Percentiles rank a stretch among this genome's conserved stretches.
Conservation (phyloP, 768 basidiomycete species). For the Tulasnella sp. region DNA sequence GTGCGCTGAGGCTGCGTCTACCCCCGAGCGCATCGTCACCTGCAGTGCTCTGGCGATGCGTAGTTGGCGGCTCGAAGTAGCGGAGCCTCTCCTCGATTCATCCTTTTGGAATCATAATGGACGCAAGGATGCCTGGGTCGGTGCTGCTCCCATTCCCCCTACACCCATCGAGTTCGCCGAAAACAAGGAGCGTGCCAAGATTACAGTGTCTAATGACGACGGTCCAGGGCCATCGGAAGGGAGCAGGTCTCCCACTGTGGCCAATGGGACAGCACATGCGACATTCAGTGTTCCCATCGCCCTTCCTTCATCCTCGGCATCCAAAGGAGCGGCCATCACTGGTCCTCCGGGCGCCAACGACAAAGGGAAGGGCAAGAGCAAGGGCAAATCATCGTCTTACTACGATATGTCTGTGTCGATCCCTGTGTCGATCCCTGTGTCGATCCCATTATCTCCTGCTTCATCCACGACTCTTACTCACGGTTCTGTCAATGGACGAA, state of each 20-base stretch:
- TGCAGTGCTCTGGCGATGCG: slow-evolving; percentile 16
- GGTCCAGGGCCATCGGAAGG: background rate
- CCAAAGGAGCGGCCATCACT: background rate
- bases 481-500: background rate
- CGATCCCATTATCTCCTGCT: background rate
- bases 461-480: background rate
- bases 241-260: background rate
- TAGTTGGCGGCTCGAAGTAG: slow-evolving; percentile 16
- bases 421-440: background rate
- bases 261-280: background rate
- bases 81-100: slow-evolving; percentile 13
- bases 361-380: slow-evolving; percentile 7
- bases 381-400: background rate
- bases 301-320: background rate
- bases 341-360: background rate
- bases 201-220: background rate
- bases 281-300: background rate
- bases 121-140: background rate
- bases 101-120: slow-evolving; percentile 9
- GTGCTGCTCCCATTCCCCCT: slow-evolving; percentile 5
- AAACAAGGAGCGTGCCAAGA: background rate
- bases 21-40: slow-evolving; percentile 14
- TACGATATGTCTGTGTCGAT: slow-evolving; percentile 6
- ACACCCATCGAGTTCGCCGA: slow-evolving; percentile 1
- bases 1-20: slow-evolving; percentile 14